Percentiles rank a stretch among this genome's conserved stretches.
Evolutionary conservation across 2,329 filamentous ascomycete genomes (phyloP).

Genomic region (Colletotrichum falcatum): DNA sequence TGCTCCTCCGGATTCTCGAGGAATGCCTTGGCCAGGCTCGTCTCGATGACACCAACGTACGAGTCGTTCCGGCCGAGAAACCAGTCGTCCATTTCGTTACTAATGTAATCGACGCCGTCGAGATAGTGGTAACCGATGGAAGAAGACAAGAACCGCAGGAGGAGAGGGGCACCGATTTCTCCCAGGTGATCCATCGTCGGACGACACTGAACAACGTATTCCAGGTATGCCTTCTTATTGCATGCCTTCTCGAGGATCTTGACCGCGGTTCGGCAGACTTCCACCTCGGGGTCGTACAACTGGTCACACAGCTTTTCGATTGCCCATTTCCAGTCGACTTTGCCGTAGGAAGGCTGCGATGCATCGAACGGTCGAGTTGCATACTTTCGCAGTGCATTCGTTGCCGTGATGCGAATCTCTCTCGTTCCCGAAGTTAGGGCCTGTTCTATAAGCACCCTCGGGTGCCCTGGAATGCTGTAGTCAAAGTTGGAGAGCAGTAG

Average conservation of each 20-base stretch:
- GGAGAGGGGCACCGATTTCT: slow-evolving; percentile 93
- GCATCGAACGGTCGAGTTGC: slow-evolving; percentile 67
- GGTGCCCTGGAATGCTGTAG: slow-evolving; percentile 88
- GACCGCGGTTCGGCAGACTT: slow-evolving; percentile 95
- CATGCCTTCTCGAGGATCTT: slow-evolving; percentile 98
- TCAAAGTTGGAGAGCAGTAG: slow-evolving; percentile 91
- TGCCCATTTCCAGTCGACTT: slow-evolving; percentile 87
- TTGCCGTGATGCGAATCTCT: slow-evolving; percentile 90
- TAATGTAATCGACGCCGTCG: slow-evolving; percentile 97
- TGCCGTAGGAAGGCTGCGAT: slow-evolving; percentile 49
- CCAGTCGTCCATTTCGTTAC: slow-evolving; percentile 99
- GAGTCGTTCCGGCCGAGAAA: slow-evolving; percentile 94
- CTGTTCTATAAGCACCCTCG: slow-evolving; percentile 92
- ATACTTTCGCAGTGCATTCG: slow-evolving; percentile 88
- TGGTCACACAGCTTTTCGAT: slow-evolving; percentile 98
- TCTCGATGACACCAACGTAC: slow-evolving; percentile 95
- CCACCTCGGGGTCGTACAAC: slow-evolving; percentile 95
- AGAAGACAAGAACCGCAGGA: slow-evolving; percentile 93
- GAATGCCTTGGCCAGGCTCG: slow-evolving; percentile 90
- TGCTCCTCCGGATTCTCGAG: slow-evolving; percentile 72
- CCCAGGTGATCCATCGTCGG: slow-evolving; percentile 95
- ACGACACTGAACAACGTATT: slow-evolving; percentile 96
- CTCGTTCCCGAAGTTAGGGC: slow-evolving; percentile 92
- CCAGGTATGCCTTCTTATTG: slow-evolving; percentile 89
- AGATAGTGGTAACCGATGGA: slow-evolving; percentile 98